Percentiles rank a stretch among this genome's conserved stretches.
phyloP scores from a whole-genome alignment of 2,329 filamentous ascomycete species.

The Arthrobotrys musiformis region DNA sequence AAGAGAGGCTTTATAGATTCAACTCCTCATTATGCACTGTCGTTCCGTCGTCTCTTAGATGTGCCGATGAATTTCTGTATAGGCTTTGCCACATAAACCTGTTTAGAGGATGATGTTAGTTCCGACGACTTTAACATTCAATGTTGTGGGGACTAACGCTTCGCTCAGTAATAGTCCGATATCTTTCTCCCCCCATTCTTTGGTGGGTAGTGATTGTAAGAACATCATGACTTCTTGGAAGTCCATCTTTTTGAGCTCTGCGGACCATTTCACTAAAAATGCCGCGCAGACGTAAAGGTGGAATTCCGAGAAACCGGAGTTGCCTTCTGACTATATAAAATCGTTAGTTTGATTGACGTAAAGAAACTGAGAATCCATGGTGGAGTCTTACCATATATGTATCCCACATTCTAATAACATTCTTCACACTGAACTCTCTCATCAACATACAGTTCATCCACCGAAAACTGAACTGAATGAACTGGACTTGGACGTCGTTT shows the following conservation, averaged over 20 bases:
- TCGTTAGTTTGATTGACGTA: neutral
- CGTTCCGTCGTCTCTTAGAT: constrained; percentile 69
- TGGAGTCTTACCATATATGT: constrained; percentile 83
- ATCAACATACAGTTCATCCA: constrained; percentile 99
- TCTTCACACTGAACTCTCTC: constrained; percentile 95
- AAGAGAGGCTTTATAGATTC: constrained; percentile 38
- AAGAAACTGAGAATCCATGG: neutral
- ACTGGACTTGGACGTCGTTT: constrained; percentile 90
- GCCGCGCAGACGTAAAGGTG: constrained; percentile 98
- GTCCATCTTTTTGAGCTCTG: constrained; percentile 94
- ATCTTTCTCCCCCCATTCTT: constrained; percentile 96
- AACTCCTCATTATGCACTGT: constrained; percentile 56
- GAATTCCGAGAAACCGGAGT: constrained; percentile 92
- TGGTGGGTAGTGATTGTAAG: constrained; percentile 89
- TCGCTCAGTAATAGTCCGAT: constrained; percentile 95
- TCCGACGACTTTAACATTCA: neutral
- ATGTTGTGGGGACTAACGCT: constrained; percentile 65
- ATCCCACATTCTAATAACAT: constrained; percentile 99
- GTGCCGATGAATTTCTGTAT: constrained; percentile 92
- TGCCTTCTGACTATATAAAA: constrained; percentile 82
- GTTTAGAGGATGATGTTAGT: neutral
- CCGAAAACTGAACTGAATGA: constrained; percentile 98
- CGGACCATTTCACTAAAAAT: constrained; percentile 98
- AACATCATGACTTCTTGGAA: constrained; percentile 99
- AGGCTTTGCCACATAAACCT: constrained; percentile 96